Evolutionary conservation across 495 filamentous ascomycete species (phyloP).

Genomic region (Aspergillus hancockii): DNA sequence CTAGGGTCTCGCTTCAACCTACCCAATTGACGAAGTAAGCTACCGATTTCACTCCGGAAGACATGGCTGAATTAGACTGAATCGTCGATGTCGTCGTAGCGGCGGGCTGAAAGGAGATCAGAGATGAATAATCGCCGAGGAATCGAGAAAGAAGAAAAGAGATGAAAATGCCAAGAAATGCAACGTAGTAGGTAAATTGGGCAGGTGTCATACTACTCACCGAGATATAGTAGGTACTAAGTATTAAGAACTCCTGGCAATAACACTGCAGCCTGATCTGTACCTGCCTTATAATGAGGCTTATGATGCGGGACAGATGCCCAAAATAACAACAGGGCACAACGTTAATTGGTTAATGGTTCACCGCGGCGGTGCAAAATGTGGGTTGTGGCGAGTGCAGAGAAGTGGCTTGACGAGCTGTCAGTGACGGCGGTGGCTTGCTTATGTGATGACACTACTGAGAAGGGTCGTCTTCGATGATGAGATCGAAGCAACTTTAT

Average conservation of each 20-base stretch:
- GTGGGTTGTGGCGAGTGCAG: constrained; percentile 4
- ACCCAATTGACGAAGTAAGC: constrained; percentile 62
- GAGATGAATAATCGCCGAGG: constrained; percentile 22
- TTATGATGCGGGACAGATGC: constrained; percentile 10
- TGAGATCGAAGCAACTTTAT: constrained; percentile 16
- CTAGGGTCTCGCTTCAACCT: constrained; percentile 20
- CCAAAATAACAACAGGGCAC: constrained; percentile 16
- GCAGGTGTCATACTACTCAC: constrained; percentile 17
- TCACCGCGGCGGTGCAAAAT: constrained; percentile 13
- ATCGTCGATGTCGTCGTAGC: constrained; percentile 14
- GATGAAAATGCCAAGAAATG: constrained; percentile 16
- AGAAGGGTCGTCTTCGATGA: background rate
- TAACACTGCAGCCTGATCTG: constrained; percentile 19
- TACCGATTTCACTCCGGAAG: constrained; percentile 43
- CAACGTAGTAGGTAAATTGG: constrained; percentile 7
- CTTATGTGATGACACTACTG: constrained; percentile 6
- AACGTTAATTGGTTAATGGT: constrained; percentile 11
- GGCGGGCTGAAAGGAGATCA: constrained; percentile 12
- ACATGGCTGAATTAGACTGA: constrained; percentile 27
- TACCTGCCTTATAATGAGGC: constrained; percentile 11
- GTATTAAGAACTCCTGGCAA: background rate
- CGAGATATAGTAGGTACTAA: background rate
- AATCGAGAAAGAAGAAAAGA: constrained; percentile 20
- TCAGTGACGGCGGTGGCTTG: no score
- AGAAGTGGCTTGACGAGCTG: constrained; percentile 10